Conservation (phyloP, 1,284 basidiomycete genomes). For the Peniophora sp. region DNA sequence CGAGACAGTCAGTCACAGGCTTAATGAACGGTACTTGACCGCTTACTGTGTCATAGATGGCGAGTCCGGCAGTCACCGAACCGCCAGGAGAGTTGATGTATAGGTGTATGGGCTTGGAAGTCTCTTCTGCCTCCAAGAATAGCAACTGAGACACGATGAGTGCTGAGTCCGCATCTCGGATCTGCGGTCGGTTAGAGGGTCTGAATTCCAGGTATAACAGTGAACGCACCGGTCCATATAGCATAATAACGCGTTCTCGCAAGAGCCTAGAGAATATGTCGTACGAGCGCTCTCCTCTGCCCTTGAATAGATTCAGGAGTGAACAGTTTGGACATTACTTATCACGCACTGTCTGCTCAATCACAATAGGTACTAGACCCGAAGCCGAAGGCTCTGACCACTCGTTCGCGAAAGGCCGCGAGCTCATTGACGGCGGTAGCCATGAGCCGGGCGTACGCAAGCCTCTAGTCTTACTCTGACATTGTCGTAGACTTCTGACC, state of each 20-base stretch:
- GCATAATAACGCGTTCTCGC: constrained; percentile 88
- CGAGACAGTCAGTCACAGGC: constrained; percentile 14
- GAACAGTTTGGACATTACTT: too few species aligned
- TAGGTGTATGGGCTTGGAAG: constrained; percentile 84
- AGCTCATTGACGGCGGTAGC: constrained; percentile 18
- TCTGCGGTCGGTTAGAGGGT: constrained; percentile 35
- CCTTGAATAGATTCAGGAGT: too few species aligned
- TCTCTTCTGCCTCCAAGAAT: constrained; percentile 91
- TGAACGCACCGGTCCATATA: constrained; percentile 75
- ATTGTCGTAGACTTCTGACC: too few species aligned
- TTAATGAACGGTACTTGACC: not conserved
- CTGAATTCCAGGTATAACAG: constrained; percentile 7
- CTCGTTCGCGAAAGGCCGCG: constrained; percentile 38
- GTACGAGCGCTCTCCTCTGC: constrained; percentile 87
- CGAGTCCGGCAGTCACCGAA: constrained; percentile 87
- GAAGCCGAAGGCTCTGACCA: constrained; percentile 38
- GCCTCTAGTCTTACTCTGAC: not conserved
- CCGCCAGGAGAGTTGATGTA: constrained; percentile 96
- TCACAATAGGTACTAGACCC: constrained; percentile 80
- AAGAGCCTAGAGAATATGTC: constrained; percentile 91
- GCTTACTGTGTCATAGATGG: constrained; percentile 89
- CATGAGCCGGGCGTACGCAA: not conserved
- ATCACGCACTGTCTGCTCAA: constrained; percentile 82
- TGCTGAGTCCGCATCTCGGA: constrained; percentile 78
- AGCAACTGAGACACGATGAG: constrained; percentile 84